phyloP scores from a whole-genome alignment of 805 yeast species.

The Starmerella sp. region DNA sequence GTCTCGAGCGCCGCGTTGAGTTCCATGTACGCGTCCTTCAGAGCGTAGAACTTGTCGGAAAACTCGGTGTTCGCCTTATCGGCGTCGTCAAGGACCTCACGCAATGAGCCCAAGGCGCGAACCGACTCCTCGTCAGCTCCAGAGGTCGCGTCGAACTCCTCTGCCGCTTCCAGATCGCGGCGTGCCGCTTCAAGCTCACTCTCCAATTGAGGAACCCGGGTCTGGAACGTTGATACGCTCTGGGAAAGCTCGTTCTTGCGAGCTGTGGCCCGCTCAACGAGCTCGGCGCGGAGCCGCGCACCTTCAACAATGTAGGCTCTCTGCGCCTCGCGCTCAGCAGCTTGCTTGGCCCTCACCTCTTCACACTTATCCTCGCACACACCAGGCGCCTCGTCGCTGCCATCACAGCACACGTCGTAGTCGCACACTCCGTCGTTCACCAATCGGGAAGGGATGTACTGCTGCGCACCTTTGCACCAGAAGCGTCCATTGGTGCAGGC shows the following conservation, averaged over 20 bases:
- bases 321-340: slow-evolving; percentile 17
- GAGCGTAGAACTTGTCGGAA: slow-evolving; percentile 2
- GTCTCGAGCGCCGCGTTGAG: slow-evolving; percentile 34
- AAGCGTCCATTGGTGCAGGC: slow-evolving; percentile 57
- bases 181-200: slow-evolving; percentile 23
- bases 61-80: slow-evolving; percentile 8
- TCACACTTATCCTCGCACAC: slow-evolving; percentile 49
- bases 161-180: slow-evolving; percentile 27
- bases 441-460: slow-evolving; percentile 50
- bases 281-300: slow-evolving; percentile 26
- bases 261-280: slow-evolving; percentile 26
- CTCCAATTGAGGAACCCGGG: not conserved
- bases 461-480: slow-evolving; percentile 63
- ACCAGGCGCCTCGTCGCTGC: slow-evolving; percentile 59
- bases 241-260: slow-evolving; percentile 8
- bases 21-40: slow-evolving; percentile 11
- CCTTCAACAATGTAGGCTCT: slow-evolving; percentile 28
- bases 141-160: slow-evolving; percentile 5
- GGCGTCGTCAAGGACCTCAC: slow-evolving; percentile 15
- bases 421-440: slow-evolving; percentile 92
- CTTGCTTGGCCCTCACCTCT: slow-evolving; percentile 37
- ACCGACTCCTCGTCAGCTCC: slow-evolving; percentile 12
- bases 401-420: slow-evolving; percentile 82
- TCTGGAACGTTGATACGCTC: not conserved
- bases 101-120: slow-evolving; percentile 11